Base-by-base conservation (phyloP, 116 monocot species). In the Trichopus zeylanicus region DNA sequence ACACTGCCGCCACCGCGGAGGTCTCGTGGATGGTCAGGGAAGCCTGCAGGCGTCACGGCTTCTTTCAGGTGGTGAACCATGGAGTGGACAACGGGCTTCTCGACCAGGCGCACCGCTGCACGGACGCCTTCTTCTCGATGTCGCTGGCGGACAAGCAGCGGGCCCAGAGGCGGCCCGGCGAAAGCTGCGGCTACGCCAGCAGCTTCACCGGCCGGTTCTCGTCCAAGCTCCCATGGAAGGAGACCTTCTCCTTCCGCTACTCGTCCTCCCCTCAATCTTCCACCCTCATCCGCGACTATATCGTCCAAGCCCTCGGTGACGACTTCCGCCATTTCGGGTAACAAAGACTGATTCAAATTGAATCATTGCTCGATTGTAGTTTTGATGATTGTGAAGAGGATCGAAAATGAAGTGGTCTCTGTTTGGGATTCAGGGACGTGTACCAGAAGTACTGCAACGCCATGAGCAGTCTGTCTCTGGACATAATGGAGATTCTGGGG, bases 221-320 rank as follows among this genome's bases (percentile, higher is more conserved):
- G 0, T 60, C 57, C 31, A 81, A 77, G 61, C 88, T 92, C 23
- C 91, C 86, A 7, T 91, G 91, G 91, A 92, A 92, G 66, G 92
- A 92, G 76, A 92, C 92, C 25, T 72, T 92, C 48, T 92, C 92
- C 19, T 77, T 92, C 46, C 75, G 68, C 11, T 71, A 59, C 70
- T 80, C 79, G 16, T 11, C 61, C 49, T 30, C 38, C 7, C 59
- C 69, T 6, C 3, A 35, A 35, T 52, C 62, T 46, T 51, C 29
- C 26, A n/a, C 15, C 26, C 12, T 25, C 54, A 78, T 80, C 6
- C 72, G 38, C 4, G 73, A 79, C 48, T 88, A 84, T 61, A 79
- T 93, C 61, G 30, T 60, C 31, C 10, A 37, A 10, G 70, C 72
- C 3, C 68, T 88, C 7, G 92, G 88, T n/a, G 55, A 49, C 11